Evolutionary conservation across 2,329 filamentous ascomycete genomes (phyloP), one percentile per base, ranked within the genome.

Genomic region (Seiridium cupressi): DNA sequence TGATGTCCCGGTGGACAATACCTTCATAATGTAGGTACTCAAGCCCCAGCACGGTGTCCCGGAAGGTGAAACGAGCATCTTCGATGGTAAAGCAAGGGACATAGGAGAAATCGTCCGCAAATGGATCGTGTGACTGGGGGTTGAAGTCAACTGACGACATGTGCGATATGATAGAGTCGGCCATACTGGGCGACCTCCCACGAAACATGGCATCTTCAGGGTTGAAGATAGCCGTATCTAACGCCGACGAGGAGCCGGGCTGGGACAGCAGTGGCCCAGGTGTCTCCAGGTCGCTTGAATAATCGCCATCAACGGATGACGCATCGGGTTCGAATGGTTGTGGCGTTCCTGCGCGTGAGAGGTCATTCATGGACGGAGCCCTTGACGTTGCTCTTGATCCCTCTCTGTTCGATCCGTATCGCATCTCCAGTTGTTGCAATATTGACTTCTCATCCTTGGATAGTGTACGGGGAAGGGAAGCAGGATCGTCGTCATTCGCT

Each of bases 1-100:
- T 94, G 74, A 94, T 93, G 69, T 94, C 91, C 55, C 91, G 86
- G 69, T 94, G 91, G 34, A 93, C 90, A 49, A 94, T 91, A 13
- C 91, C 91, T 71, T 93, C 89, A 68, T 92, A 94, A 71, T 95
- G 91, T 40, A 99, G 82, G 72, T 98, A 99, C 72, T 99, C 93
- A 26, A 99, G 78, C 3, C 95, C 95, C 44, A 98, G 81, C 2
- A 99, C 89, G 0, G 94, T 97, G 73, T 99, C 95, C 64, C 94
- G 85, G 75, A 99, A 98, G 0, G 92, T 90, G 44, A 86, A 87
- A 36, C 93, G 88, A 11, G 93, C 90, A 72, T 94, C 88, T 34
- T 89, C 85, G 42, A 97, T 83, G 0, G 94, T 96, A 77, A 99
- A 91, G 76, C 93, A 93, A 13, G 95, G 95, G 13, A 98, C 94